Conservation (phyloP, 2,329 filamentous ascomycete genomes). For the Epicoccum nigrum region DNA sequence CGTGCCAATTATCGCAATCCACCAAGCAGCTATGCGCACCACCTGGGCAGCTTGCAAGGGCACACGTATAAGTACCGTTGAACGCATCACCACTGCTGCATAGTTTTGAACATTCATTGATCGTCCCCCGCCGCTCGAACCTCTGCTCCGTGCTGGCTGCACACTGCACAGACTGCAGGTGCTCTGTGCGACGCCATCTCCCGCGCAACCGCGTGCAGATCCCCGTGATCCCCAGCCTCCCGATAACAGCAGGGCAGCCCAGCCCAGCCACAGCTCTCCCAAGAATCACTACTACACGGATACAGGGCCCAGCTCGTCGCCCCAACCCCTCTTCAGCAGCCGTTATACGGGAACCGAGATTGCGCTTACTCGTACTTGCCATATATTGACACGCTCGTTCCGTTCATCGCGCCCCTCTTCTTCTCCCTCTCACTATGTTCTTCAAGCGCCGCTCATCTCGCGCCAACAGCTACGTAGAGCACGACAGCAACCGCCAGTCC, state of each 20-base stretch:
- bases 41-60: too few species aligned
- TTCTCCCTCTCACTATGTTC: conserved; percentile 50
- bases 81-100: not conserved
- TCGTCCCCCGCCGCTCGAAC: not conserved
- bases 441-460: conserved; percentile 57
- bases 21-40: too few species aligned
- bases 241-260: conserved; percentile 15
- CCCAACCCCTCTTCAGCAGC: conserved; percentile 15
- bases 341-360: conserved; percentile 20
- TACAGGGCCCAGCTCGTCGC: not conserved
- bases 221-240: conserved; percentile 28
- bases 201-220: conserved; percentile 8
- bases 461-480: conserved; percentile 57
- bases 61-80: too few species aligned
- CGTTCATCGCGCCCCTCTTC: conserved; percentile 22
- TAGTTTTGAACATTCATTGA: not conserved
- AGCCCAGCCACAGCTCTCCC: conserved; percentile 18
- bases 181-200: conserved; percentile 9
- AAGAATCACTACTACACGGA: conserved; percentile 7
- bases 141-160: not conserved
- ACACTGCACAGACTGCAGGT: not conserved
- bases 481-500: conserved; percentile 49
- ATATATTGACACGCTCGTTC: conserved; percentile 34
- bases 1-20: too few species aligned
- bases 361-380: conserved; percentile 20